Percentiles rank a stretch among this genome's conserved stretches.
Evolutionary conservation across 176 grass and related monocot species (phyloP).

Genomic region (Phragmites australis): DNA sequence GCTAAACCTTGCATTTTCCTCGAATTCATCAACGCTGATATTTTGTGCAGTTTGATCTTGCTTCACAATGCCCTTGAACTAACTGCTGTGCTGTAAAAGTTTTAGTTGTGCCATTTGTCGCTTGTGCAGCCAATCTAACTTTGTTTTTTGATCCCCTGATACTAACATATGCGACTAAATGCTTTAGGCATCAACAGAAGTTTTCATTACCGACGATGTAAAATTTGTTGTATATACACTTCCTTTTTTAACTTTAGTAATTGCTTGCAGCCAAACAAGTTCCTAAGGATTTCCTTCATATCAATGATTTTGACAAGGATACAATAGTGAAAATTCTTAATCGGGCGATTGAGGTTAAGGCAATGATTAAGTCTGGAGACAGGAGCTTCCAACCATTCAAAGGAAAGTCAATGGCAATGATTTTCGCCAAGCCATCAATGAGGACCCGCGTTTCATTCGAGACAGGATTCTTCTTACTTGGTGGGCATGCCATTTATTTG

Average conservation of each 20-base stretch:
- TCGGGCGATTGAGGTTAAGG: conserved; percentile 75
- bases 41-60: conserved; percentile 16
- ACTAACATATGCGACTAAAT: neutral
- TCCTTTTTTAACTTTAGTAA: conserved; percentile 1
- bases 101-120: neutral
- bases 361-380: conserved; percentile 84
- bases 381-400: conserved; percentile 87
- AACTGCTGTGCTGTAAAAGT: neutral
- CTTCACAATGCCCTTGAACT: neutral
- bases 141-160: neutral
- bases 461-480: conserved; percentile 92
- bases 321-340: conserved; percentile 86
- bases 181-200: neutral
- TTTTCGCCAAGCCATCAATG: conserved; percentile 98
- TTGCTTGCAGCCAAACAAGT: conserved; percentile 54
- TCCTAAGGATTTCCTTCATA: conserved; percentile 87
- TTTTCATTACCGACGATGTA: neutral
- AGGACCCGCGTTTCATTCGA: conserved; percentile 97
- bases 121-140: neutral
- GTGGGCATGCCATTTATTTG: conserved; percentile 90
- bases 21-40: neutral
- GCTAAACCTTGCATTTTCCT: conserved; percentile 9
- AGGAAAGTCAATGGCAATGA: conserved; percentile 97
- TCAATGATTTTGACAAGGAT: conserved; percentile 91
- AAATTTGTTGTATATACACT: neutral